Evolutionary conservation across 352 stramenopile species (phyloP).

Genomic region (Phytophthora pseudosyringae): DNA sequence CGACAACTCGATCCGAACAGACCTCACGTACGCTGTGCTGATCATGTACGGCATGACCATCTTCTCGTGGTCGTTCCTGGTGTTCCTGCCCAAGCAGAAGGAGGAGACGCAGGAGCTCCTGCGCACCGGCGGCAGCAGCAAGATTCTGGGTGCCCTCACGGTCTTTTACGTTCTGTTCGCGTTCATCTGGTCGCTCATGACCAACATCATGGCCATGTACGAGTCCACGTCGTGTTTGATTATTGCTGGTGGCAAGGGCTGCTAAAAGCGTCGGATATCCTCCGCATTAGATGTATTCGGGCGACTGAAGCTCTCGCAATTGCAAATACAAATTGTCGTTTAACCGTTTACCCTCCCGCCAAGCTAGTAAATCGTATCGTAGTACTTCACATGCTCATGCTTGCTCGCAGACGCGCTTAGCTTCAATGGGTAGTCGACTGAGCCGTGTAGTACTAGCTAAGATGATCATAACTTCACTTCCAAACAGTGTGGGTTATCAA

Average conservation of each 20-base stretch:
- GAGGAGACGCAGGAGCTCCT: conserved; percentile 39
- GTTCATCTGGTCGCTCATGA: conserved; percentile 43
- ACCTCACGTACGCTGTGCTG: conserved; percentile 42
- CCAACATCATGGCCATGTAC: conserved; percentile 49
- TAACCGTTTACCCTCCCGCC: background rate
- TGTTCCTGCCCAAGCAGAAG: conserved; percentile 44
- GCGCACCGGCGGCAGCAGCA: conserved; percentile 38
- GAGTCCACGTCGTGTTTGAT: conserved; percentile 37
- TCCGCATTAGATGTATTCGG: background rate
- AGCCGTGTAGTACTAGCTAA: no score
- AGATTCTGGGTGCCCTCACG: conserved; percentile 35
- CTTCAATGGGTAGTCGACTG: no score
- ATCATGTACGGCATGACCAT: conserved; percentile 48
- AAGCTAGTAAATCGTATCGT: no score
- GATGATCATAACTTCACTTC: background rate
- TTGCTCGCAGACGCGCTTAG: no score
- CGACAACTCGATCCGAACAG: conserved; percentile 35
- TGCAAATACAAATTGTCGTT: conserved; percentile 7
- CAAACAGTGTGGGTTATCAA: background rate
- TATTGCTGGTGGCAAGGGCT: conserved; percentile 25
- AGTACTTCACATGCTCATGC: no score
- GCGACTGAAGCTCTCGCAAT: conserved; percentile 1
- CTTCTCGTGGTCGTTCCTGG: conserved; percentile 40
- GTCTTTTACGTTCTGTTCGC: conserved; percentile 39
- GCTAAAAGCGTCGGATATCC: conserved; percentile 1